These are phyloP conservation scores for Albugo laibachii DNA, from an alignment of 352 stramenopile genomes.

Conservation along the genomic window DNA sequence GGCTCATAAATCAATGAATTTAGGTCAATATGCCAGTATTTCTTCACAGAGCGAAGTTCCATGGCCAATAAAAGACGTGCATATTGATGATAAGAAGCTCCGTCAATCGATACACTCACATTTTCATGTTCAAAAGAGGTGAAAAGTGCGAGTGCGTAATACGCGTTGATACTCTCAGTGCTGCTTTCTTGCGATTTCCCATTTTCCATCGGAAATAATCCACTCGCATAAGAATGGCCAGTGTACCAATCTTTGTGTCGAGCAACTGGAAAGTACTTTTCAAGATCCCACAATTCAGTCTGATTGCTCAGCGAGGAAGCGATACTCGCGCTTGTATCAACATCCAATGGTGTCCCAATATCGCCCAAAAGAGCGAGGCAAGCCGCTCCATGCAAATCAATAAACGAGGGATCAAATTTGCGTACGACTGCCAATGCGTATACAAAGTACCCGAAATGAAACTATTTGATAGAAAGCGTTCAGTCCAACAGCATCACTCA, in stretches of 20 bases:
- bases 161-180: constrained; percentile 90
- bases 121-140: constrained; percentile 19
- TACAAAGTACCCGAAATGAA: constrained; percentile 91
- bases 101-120: constrained; percentile 10
- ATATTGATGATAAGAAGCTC: constrained; percentile 50
- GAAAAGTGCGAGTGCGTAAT: constrained; percentile 87
- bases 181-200: constrained; percentile 93
- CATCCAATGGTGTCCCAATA: constrained; percentile 33
- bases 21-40: constrained; percentile 90
- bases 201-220: constrained; percentile 85
- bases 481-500: not conserved
- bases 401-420: constrained; percentile 55
- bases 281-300: constrained; percentile 23
- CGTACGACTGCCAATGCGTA: constrained; percentile 60
- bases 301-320: constrained; percentile 17
- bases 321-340: not conserved
- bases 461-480: constrained; percentile 25
- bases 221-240: constrained; percentile 90
- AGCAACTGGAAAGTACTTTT: constrained; percentile 61
- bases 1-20: constrained; percentile 61
- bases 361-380: constrained; percentile 41
- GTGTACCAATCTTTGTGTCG: constrained; percentile 94
- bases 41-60: constrained; percentile 84
- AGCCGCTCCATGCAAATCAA: constrained; percentile 26
- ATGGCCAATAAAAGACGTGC: constrained; percentile 79